Conservation (phyloP, 164 flowering plant genomes). For the Aristolochia contorta region DNA sequence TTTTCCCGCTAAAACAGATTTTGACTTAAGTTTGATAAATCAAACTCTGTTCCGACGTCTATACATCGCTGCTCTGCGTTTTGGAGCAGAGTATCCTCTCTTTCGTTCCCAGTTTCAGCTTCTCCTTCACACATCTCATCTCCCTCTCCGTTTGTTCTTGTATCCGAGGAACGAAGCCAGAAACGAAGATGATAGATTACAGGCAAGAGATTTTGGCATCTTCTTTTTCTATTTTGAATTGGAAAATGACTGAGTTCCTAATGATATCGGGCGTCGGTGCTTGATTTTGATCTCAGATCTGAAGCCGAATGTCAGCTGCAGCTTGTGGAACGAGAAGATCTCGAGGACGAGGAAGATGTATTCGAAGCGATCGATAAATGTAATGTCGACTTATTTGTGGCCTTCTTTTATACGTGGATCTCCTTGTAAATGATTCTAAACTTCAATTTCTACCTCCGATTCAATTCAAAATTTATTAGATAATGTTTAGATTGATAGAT, state of each 20-base stretch:
- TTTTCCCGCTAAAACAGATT: too few relatives aligned
- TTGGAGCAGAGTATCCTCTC: too few relatives aligned
- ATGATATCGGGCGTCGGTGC: background rate
- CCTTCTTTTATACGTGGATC: too few relatives aligned
- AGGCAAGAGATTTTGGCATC: slow-evolving; percentile 11
- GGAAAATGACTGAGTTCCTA: background rate
- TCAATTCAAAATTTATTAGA: too few relatives aligned
- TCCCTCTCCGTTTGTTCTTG: background rate
- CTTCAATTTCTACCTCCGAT: too few relatives aligned
- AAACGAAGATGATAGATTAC: slow-evolving; percentile 22
- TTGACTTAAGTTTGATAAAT: too few relatives aligned
- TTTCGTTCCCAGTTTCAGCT: background rate
- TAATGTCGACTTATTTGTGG: slow-evolving; percentile 12
- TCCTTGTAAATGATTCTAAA: background rate
- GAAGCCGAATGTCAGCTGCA: slow-evolving; percentile 74
- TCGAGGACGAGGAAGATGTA: slow-evolving; percentile 87
- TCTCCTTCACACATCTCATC: background rate
- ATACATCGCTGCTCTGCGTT: too few relatives aligned
- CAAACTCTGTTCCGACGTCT: too few relatives aligned
- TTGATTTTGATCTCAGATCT: slow-evolving; percentile 35
- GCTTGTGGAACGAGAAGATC: slow-evolving; percentile 70
- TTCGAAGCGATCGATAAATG: slow-evolving; percentile 89
- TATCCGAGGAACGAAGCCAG: background rate
- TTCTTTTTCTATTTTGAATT: background rate
- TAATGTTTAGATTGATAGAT: too few relatives aligned